Conservation (phyloP, 140 eudicot genomes). For the Anethum foeniculum region DNA sequence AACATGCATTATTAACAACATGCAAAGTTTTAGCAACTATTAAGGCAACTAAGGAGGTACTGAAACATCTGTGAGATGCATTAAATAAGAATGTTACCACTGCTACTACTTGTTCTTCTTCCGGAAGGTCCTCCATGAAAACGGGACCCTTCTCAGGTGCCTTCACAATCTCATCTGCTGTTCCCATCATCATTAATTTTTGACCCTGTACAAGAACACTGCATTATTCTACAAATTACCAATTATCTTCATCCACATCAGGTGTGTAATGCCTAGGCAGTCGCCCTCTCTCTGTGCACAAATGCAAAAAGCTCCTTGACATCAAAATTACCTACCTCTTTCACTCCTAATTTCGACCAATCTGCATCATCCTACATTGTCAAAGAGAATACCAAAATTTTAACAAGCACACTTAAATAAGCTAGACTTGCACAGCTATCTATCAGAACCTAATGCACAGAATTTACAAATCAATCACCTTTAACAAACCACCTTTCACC, state of each 20-base stretch:
- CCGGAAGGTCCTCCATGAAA: constrained; percentile 92
- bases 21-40: background rate
- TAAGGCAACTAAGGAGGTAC: background rate
- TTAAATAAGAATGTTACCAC: constrained; percentile 43
- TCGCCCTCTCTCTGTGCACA: background rate
- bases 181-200: constrained; percentile 98
- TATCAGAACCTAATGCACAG: background rate
- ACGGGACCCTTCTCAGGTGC: constrained; percentile 95
- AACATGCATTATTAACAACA: background rate
- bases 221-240: background rate
- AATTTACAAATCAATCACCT: constrained; percentile 40
- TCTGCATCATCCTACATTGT: constrained; percentile 83
- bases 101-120: constrained; percentile 82
- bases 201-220: constrained; percentile 56
- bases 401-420: background rate
- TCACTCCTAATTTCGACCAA: constrained; percentile 88
- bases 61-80: background rate
- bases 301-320: constrained; percentile 9
- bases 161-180: constrained; percentile 93
- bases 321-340: constrained; percentile 51
- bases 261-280: background rate
- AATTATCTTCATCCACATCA: background rate
- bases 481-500: constrained; percentile 88
- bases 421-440: background rate
- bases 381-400: constrained; percentile 3